A percentile compares a stretch with the other conserved stretches of the same genome.
phyloP scores from a whole-genome alignment of 768 basidiomycete genomes.

The Mycena vitilis region DNA sequence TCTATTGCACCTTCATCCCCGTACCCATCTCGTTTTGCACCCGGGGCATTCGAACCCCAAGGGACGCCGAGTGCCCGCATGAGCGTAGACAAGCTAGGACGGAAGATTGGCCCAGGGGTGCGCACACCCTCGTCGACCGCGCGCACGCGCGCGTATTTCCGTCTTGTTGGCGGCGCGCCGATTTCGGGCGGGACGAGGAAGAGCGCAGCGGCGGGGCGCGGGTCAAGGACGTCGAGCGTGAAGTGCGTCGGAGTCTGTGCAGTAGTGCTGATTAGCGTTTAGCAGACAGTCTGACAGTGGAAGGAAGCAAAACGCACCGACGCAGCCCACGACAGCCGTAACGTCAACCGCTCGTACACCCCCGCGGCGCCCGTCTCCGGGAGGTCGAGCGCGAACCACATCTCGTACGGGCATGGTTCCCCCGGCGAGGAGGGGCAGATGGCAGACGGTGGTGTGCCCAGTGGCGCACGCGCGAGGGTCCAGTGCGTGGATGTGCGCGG shows the following conservation, averaged over 20 bases:
- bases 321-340: slow-evolving; percentile 52
- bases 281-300: background rate
- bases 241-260: slow-evolving; percentile 56
- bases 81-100: background rate
- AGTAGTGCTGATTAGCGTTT: background rate
- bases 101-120: slow-evolving; percentile 17
- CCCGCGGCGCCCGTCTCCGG: slow-evolving; percentile 26
- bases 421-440: slow-evolving; percentile 45
- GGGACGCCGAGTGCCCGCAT: background rate
- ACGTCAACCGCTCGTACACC: slow-evolving; percentile 40
- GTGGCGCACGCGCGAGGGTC: slow-evolving; percentile 43
- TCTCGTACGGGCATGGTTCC: slow-evolving; percentile 43
- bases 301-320: slow-evolving; percentile 43
- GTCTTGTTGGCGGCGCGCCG: slow-evolving; percentile 3
- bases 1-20: background rate
- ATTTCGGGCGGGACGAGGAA: slow-evolving; percentile 4
- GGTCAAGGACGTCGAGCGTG: slow-evolving; percentile 46
- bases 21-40: too few species aligned
- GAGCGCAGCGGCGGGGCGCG: slow-evolving; percentile 35
- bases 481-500: slow-evolving; percentile 16
- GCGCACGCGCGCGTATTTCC: slow-evolving; percentile 36
- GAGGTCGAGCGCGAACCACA: slow-evolving; percentile 50
- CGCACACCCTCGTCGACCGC: slow-evolving; percentile 30
- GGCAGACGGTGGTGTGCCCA: slow-evolving; percentile 44
- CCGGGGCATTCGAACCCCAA: too few species aligned